Evolutionary conservation across 2,329 filamentous ascomycete genomes (phyloP), one percentile per base, ranked within the genome.

Genomic region (Mycocentrospora acerina): DNA sequence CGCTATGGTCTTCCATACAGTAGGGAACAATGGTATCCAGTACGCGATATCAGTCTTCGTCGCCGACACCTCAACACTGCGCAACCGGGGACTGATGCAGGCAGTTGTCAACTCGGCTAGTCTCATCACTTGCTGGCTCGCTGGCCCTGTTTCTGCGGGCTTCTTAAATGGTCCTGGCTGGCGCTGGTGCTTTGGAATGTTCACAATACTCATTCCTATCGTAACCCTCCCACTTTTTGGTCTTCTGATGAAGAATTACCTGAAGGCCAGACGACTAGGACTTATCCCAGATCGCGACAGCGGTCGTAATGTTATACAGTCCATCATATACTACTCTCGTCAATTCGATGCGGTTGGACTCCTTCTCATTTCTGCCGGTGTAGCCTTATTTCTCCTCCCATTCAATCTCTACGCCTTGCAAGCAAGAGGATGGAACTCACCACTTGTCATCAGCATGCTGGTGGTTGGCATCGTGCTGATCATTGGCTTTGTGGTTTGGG

Each of bases 151-250:
- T 1, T 40, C 57, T 1, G 13, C 35, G 4, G n/a, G 14, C 0
- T 72, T 70, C 2, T 75, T 84, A 37, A 17, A 33, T 1, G 62
- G 72, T 0, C 68, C 74, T 2, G 69, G 74, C 2, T 86, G 79
- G 77, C 74, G 80, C 24, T 88, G 83, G 84, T 80, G 73, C 1
- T 86, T 81, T 55, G 84, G 81, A 14, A 73, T 75, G 53, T 86
- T 83, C 60, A 70, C 77, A 24, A 81, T 87, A 42, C 71, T 87
- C 40, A 69, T 81, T 7, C 82, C 83, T 0, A 63, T 74, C 32
- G 72, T 84, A 13, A 76, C 76, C 12, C 45, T 81, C 4, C 85
- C 85, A 0, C 68, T 88, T 7, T 77, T 77, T 13, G 57, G 71
- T 7, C 67, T 85, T 2, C 68, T 86, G 36, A 64, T 8, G 44